phyloP scores from a whole-genome alignment of 2,329 filamentous ascomycete species.

The Graphium sp. region DNA sequence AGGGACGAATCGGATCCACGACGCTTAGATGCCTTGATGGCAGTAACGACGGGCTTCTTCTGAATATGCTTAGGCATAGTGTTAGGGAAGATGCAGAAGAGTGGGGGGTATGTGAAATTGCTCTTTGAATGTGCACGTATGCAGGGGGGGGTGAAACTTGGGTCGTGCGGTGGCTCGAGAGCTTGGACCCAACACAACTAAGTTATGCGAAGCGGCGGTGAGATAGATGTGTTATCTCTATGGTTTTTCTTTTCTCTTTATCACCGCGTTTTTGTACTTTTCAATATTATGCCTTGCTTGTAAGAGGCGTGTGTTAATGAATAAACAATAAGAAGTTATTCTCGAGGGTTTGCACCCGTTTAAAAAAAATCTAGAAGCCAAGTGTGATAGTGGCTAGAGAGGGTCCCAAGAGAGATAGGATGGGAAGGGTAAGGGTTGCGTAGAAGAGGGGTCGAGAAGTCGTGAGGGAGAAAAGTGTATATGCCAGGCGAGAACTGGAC shows the following conservation, averaged over 20 bases:
- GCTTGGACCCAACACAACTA: not conserved
- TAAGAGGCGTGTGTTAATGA: too few species aligned
- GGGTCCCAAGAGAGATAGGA: not conserved
- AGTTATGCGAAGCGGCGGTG: conserved; percentile 3
- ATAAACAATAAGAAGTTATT: too few species aligned
- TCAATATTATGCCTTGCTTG: too few species aligned
- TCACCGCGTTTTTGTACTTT: too few species aligned
- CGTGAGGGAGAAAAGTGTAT: not conserved
- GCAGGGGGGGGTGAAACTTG: conserved; percentile 2
- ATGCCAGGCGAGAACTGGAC: conserved; percentile 1
- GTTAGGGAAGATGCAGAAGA: conserved; percentile 10
- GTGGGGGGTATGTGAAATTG: conserved; percentile 8
- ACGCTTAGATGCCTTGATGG: conserved; percentile 27
- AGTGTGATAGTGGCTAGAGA: conserved; percentile 1
- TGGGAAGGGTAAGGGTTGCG: not conserved
- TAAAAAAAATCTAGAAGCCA: too few species aligned
- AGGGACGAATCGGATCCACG: conserved; percentile 34
- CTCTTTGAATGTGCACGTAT: conserved; percentile 5
- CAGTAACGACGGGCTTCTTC: conserved; percentile 24
- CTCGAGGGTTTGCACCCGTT: too few species aligned
- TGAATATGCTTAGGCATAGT: conserved; percentile 37
- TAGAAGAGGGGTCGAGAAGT: not conserved
- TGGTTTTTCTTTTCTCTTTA: too few species aligned
- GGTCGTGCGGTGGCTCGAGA: not conserved
- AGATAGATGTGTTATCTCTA: too few species aligned